A percentile compares a stretch with the other conserved stretches of the same genome.
These are phyloP conservation scores for Globisporangium heterothallicum DNA, from an alignment of 352 stramenopile genomes.

Conservation along the genomic window DNA sequence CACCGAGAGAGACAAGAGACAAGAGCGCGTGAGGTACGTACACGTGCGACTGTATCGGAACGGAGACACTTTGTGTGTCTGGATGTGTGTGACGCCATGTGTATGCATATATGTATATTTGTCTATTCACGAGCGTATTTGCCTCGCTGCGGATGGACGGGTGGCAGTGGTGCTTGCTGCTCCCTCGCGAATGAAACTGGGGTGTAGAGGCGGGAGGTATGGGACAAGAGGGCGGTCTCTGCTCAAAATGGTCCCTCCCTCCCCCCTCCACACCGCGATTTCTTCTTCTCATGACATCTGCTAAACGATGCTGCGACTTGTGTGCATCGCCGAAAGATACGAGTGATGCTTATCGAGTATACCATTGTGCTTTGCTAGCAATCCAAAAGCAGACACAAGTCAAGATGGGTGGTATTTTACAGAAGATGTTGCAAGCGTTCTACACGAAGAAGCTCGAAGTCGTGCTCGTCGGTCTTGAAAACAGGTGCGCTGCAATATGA, in stretches of 20 bases:
- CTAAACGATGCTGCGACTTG: no score
- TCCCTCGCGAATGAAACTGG: conserved; percentile 1
- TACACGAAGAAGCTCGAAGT: conserved; percentile 98
- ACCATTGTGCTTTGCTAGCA: no score
- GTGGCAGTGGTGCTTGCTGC: no score
- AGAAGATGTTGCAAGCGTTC: conserved; percentile 94
- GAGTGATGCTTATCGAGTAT: no score
- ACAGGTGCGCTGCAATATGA: conserved; percentile 56
- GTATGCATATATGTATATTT: background rate
- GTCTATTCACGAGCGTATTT: no score
- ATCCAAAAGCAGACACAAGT: background rate
- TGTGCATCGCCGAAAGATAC: no score
- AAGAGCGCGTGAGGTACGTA: background rate
- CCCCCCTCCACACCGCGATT: no score
- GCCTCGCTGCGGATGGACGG: no score
- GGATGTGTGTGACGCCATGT: background rate
- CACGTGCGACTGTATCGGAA: background rate
- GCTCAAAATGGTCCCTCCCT: no score
- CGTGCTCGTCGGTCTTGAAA: conserved; percentile 96
- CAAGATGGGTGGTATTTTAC: conserved; percentile 90
- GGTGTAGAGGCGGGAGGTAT: background rate
- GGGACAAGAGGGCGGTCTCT: background rate
- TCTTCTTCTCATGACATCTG: no score
- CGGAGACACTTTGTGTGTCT: background rate
- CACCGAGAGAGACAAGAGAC: background rate